Evolutionary conservation across 345 rosid genomes (phyloP), one percentile per base, ranked within the genome.

Genomic region (Clausena lansium): DNA sequence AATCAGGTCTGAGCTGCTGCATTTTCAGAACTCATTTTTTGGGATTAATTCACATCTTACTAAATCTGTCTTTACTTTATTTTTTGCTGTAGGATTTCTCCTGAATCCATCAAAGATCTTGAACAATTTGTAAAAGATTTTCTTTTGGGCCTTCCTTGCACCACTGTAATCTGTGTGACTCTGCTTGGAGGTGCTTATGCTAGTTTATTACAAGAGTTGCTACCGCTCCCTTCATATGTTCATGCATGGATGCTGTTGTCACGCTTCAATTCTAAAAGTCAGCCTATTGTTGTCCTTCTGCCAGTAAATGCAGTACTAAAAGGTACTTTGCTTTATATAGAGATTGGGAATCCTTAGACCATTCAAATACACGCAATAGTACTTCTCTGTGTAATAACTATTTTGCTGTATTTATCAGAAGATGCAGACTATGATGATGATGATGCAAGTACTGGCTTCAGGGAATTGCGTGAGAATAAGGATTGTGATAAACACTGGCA

Each of bases 241-340:
- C 81, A 72, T 76, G 90, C 98, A 27, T 94, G 94, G 98, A 79
- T 94, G 85, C 82, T 94, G 71, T 75, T 92, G 70, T 92, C 98
- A 45, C 97, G 94, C 67, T 81, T 94, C 76, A 90, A 80, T 74
- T 84, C 81, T 35, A 80, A 84, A 73, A 86, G 71, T 67, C 89
- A 91, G 67, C 98, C 99, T 65, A 69, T 92, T 75, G 88, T 90
- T 78, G 71, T 88, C 81, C 97, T 94, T 78, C 76, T 91, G 78
- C 99, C 98, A 19, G 82, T 89, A 79, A 84, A 89, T 78, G 83
- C 87, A 33, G 41, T 89, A 80, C 62, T 85, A 81, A 91, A 92
- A 92, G 98, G 99, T 96, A 88, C 65, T 35, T 45, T 76, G 64
- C 67, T n/a, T 57, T 25, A 36, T 5, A 38, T 35, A 24, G 73